Conservation (phyloP, 1,284 basidiomycete species). For the Ceratobasidium sp. region DNA sequence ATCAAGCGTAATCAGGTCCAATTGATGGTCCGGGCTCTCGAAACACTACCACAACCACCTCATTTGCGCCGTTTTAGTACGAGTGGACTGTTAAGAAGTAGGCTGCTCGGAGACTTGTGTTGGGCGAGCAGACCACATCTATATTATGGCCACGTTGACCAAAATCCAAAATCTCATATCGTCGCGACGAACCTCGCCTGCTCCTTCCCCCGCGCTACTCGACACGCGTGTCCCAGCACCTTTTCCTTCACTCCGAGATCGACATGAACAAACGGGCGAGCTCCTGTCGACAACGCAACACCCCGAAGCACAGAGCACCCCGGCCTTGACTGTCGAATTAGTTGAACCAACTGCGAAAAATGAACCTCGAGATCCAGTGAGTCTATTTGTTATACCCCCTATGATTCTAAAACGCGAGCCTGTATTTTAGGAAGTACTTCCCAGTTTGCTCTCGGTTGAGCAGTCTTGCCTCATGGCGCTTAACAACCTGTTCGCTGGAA, state of each 20-base stretch:
- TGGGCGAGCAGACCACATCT: conserved; percentile 6
- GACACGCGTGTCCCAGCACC: conserved; percentile 47
- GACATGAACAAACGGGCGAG: conserved; percentile 40
- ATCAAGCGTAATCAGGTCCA: conserved; percentile 5
- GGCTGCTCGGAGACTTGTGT: not conserved
- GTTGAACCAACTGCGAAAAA: conserved; percentile 23
- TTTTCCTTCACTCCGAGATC: conserved; percentile 41
- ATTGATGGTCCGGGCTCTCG: conserved; percentile 22
- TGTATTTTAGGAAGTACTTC: conserved; percentile 58
- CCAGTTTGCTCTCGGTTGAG: conserved; percentile 72
- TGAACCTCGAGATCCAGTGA: conserved; percentile 15
- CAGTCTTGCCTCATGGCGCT: conserved; percentile 74
- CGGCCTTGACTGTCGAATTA: conserved; percentile 21
- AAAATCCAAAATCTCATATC: conserved; percentile 34
- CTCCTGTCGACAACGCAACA: conserved; percentile 18
- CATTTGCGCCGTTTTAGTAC: conserved; percentile 12
- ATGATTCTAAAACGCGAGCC: not conserved
- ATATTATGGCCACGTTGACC: conserved; percentile 31
- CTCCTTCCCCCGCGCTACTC: conserved; percentile 38
- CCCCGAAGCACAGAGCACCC: conserved; percentile 24
- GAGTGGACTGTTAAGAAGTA: conserved; percentile 17
- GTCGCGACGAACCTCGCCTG: conserved; percentile 21
- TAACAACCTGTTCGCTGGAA: conserved; percentile 66
- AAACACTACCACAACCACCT: conserved; percentile 31
- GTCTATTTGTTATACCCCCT: not conserved